A percentile compares a stretch with the other conserved stretches of the same genome.
Conservation (phyloP, 192 early-diverging fungal species). For the Coemansia sp. region DNA sequence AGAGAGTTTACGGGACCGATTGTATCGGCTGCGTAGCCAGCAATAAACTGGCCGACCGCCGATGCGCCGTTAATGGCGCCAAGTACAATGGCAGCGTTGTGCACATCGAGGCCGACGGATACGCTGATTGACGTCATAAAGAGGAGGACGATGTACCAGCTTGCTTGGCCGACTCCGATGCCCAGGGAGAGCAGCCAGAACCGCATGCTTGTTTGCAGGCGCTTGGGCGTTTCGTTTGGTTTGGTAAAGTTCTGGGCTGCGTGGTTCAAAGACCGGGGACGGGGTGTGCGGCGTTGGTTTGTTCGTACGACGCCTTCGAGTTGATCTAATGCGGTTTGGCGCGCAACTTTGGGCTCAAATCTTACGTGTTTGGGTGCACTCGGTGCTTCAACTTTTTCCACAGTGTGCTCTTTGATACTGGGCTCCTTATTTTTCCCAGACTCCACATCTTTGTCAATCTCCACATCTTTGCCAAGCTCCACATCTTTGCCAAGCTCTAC, state of each 20-base stretch:
- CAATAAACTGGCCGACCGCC: constrained; percentile 42
- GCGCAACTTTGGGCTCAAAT: constrained; percentile 20
- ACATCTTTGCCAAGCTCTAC: no score
- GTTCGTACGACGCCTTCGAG: constrained; percentile 17
- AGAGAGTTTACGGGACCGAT: constrained; percentile 47
- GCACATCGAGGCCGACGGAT: constrained; percentile 43
- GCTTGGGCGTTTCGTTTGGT: not conserved
- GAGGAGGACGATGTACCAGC: constrained; percentile 46
- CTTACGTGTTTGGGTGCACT: constrained; percentile 23
- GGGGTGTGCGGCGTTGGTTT: not conserved
- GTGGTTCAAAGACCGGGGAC: no score
- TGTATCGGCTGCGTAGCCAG: constrained; percentile 43
- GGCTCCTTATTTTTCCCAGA: not conserved
- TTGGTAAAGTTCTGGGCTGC: not conserved
- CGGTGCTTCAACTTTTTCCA: not conserved
- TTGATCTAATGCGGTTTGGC: constrained; percentile 20
- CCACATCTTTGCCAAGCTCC: no score
- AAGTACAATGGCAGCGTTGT: constrained; percentile 47
- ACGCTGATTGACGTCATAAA: constrained; percentile 50
- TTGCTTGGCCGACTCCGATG: constrained; percentile 38
- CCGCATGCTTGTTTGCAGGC: constrained; percentile 17
- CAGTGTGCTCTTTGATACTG: not conserved
- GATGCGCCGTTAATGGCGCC: constrained; percentile 49
- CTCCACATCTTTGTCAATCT: not conserved
- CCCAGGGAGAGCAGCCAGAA: constrained; percentile 48